Evolutionary conservation across 768 basidiomycete species (phyloP).

Genomic region (Lactifluus volemus): DNA sequence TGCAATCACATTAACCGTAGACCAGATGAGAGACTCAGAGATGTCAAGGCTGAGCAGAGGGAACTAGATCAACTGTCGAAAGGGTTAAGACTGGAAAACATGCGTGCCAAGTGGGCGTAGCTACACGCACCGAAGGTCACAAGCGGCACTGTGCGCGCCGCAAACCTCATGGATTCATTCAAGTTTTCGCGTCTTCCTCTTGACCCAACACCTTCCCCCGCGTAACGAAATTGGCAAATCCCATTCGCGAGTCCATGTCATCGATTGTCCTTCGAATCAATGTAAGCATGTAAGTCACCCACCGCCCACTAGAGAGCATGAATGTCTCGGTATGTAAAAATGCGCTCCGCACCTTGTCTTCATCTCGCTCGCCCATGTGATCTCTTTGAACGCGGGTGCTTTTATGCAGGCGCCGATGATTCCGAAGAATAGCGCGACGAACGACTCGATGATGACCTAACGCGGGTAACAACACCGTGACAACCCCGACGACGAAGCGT

Average conservation of each 20-base stretch:
- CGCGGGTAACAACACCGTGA: no score
- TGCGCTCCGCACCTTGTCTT: slow-evolving; percentile 49
- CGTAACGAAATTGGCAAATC: slow-evolving; percentile 18
- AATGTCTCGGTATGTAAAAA: neutral
- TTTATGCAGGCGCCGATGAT: slow-evolving; percentile 66
- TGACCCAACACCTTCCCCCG: slow-evolving; percentile 14
- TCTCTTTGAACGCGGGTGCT: slow-evolving; percentile 63
- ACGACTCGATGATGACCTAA: slow-evolving; percentile 61
- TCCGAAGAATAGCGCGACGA: slow-evolving; percentile 56
- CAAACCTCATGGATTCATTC: neutral
- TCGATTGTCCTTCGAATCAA: slow-evolving; percentile 15
- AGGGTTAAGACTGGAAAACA: neutral
- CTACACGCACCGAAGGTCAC: neutral
- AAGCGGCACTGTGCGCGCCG: neutral
- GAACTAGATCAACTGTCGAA: neutral
- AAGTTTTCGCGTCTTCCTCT: neutral
- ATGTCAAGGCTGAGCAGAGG: neutral
- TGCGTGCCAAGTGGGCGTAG: neutral
- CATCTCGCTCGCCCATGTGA: slow-evolving; percentile 90
- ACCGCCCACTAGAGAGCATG: neutral
- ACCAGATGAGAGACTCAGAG: neutral
- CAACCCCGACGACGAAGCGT: neutral
- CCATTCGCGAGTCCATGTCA: slow-evolving; percentile 20
- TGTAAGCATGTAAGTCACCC: neutral
- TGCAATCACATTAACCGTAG: neutral